Percentiles rank a stretch among this genome's conserved stretches.
These are phyloP conservation scores for Heimioporus punctisporus DNA, from an alignment of 1,284 basidiomycete genomes.

Conservation along the genomic window DNA sequence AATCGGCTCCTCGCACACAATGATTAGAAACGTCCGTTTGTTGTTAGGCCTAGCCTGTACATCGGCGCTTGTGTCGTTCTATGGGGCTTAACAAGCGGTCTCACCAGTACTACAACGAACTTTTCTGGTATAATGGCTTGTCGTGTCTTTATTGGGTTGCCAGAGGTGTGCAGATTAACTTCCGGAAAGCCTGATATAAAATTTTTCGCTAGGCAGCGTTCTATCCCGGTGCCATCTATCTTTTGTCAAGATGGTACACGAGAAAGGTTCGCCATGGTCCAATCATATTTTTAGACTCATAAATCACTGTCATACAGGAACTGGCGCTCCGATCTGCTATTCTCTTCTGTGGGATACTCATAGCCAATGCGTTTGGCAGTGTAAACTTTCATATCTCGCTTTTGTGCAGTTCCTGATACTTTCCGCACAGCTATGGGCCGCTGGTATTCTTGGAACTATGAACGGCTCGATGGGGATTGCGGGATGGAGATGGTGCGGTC, in stretches of 20 bases:
- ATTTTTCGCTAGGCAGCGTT: constrained; percentile 49
- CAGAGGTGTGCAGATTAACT: constrained; percentile 51
- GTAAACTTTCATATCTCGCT: constrained; percentile 37
- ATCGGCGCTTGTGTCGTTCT: constrained; percentile 61
- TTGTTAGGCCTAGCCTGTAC: constrained; percentile 56
- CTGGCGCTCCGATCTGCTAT: constrained; percentile 71
- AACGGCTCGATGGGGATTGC: constrained; percentile 66
- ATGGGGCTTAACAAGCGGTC: constrained; percentile 64
- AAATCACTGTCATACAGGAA: constrained; percentile 41
- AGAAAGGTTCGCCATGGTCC: constrained; percentile 44
- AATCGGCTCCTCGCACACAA: not conserved
- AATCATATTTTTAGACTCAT: not conserved
- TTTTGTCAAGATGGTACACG: constrained; percentile 65
- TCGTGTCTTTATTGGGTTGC: constrained; percentile 63
- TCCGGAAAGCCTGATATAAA: not conserved
- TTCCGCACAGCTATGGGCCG: constrained; percentile 56
- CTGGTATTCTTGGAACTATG: constrained; percentile 71
- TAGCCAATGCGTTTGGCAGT: constrained; percentile 78
- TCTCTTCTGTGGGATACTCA: constrained; percentile 69
- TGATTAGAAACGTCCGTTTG: not conserved
- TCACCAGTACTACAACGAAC: constrained; percentile 59
- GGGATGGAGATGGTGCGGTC: constrained; percentile 68
- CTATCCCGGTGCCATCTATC: constrained; percentile 63
- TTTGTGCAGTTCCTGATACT: not conserved
- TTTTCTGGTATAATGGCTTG: constrained; percentile 60